Percentiles rank a stretch among this genome's conserved stretches.
Evolutionary conservation across 2,329 filamentous ascomycete species (phyloP).

Genomic region (Talaromyces piceae): DNA sequence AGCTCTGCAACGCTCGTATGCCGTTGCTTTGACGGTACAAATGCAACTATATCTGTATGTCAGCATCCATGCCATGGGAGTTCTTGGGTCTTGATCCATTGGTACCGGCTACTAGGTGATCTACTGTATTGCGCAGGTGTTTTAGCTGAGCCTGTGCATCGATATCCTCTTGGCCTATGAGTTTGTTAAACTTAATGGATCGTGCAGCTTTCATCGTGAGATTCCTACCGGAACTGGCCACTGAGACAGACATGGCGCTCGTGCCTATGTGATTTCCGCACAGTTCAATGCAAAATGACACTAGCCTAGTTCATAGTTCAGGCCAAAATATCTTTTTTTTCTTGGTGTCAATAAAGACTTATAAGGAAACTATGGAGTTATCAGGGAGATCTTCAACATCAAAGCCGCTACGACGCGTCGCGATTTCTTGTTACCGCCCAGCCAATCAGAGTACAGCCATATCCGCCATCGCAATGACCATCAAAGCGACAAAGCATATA

Average conservation of each 20-base stretch:
- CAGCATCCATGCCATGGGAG: background rate
- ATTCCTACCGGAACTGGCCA: conserved; percentile 7
- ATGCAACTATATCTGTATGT: conserved; percentile 23
- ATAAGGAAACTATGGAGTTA: background rate
- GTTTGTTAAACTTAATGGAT: background rate
- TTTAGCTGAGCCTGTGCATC: conserved; percentile 13
- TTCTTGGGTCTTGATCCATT: background rate
- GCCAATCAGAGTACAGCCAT: conserved; percentile 7
- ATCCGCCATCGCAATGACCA: background rate
- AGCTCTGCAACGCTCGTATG: conserved; percentile 54
- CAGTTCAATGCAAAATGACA: no score
- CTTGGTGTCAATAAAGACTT: background rate
- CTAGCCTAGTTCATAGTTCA: no score
- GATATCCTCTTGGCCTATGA: background rate
- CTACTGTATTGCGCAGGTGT: conserved; percentile 26
- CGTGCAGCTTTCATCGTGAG: background rate
- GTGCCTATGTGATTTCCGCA: no score
- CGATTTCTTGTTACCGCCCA: conserved; percentile 4
- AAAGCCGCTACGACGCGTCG: conserved; percentile 5
- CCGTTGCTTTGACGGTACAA: conserved; percentile 57
- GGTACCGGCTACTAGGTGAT: conserved; percentile 32
- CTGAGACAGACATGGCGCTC: background rate
- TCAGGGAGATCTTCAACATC: background rate
- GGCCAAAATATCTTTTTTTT: no score
- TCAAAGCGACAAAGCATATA: background rate